These are phyloP conservation scores for Rubia balearica DNA, from an alignment of 305 asterid genomes.

Conservation along the genomic window DNA sequence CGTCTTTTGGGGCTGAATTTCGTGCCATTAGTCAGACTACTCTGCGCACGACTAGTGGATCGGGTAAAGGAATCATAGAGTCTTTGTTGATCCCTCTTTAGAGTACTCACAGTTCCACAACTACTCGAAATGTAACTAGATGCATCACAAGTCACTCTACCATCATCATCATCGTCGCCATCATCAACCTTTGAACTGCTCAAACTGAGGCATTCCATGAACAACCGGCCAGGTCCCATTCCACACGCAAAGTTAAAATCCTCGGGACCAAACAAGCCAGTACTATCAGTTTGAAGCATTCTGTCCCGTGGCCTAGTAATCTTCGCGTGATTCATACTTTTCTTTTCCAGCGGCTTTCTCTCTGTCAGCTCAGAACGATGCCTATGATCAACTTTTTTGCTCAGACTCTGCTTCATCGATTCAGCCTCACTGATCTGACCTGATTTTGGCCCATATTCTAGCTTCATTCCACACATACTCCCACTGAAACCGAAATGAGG, in stretches of 20 bases:
- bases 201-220: slow-evolving; percentile 71
- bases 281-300: slow-evolving; percentile 33
- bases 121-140: slow-evolving; percentile 48
- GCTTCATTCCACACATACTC: slow-evolving; percentile 25
- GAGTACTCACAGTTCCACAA: slow-evolving; percentile 35
- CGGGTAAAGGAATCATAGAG: slow-evolving; percentile 22
- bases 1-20: slow-evolving; percentile 37
- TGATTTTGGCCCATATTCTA: slow-evolving; percentile 28
- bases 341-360: slow-evolving; percentile 32
- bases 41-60: slow-evolving; percentile 25
- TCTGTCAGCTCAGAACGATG: slow-evolving; percentile 23
- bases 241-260: slow-evolving; percentile 69
- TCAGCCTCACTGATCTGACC: slow-evolving; percentile 17
- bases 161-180: slow-evolving; percentile 37
- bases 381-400: slow-evolving; percentile 27
- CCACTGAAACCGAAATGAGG: slow-evolving; percentile 28
- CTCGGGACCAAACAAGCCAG: slow-evolving; percentile 44
- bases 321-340: slow-evolving; percentile 8
- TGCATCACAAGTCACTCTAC: slow-evolving; percentile 40
- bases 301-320: slow-evolving; percentile 23
- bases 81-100: slow-evolving; percentile 30
- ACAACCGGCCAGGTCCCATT: slow-evolving; percentile 60
- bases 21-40: slow-evolving; percentile 16
- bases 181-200: slow-evolving; percentile 51
- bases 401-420: slow-evolving; percentile 22